phyloP scores from a whole-genome alignment of 1,284 basidiomycete species.

The Wallemia ichthyophaga region DNA sequence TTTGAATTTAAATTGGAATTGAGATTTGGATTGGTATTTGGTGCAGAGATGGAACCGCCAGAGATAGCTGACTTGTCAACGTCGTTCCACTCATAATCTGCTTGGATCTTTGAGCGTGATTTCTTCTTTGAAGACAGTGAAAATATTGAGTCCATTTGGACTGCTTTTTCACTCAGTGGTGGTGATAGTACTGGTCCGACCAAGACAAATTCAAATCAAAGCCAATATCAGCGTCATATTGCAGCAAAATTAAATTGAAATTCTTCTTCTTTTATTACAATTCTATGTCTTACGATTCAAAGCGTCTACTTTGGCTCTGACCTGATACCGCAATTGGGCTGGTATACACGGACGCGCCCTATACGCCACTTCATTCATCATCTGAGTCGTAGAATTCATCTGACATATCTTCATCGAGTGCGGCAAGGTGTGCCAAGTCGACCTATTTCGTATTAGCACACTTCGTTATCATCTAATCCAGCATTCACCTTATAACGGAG shows the following conservation, averaged over 20 bases:
- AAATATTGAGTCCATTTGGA: not conserved
- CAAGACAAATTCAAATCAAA: too few species aligned
- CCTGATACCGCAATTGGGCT: not conserved
- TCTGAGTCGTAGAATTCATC: constrained; percentile 56
- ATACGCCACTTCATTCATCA: constrained; percentile 15
- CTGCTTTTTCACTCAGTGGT: too few species aligned
- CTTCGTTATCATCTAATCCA: too few species aligned
- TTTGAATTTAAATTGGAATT: not conserved
- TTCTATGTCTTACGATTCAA: not conserved
- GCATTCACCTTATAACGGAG: constrained; percentile 23
- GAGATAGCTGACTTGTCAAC: not conserved
- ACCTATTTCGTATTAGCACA: constrained; percentile 22
- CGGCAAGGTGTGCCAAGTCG: constrained; percentile 48
- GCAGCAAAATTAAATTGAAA: not conserved
- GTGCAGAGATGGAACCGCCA: not conserved
- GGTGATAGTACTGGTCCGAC: too few species aligned
- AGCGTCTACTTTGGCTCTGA: not conserved
- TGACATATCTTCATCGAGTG: constrained; percentile 34
- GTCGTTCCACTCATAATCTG: not conserved
- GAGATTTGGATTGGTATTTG: not conserved
- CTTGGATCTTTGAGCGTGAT: not conserved
- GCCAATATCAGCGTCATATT: too few species aligned
- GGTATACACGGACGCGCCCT: not conserved
- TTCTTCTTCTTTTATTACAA: not conserved
- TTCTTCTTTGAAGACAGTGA: not conserved